Conservation (phyloP, 768 basidiomycete species). For the Gloeophyllum trabeum region DNA sequence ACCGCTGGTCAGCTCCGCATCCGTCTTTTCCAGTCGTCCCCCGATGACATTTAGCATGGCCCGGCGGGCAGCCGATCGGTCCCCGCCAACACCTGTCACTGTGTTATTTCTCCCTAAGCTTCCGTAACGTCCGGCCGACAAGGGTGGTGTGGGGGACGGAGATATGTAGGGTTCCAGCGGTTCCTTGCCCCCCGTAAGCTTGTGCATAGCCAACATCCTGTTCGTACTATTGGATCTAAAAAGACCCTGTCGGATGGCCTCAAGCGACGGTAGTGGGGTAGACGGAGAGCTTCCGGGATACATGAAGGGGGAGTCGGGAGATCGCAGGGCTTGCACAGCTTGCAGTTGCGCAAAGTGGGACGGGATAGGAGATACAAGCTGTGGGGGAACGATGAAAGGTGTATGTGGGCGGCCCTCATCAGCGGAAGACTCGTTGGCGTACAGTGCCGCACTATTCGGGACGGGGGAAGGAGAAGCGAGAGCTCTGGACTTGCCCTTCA, state of each 20-base stretch:
- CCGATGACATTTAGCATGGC: conserved; percentile 64
- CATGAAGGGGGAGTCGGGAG: conserved; percentile 42
- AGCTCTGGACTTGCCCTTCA: conserved; percentile 44
- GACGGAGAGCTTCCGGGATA: conserved; percentile 60
- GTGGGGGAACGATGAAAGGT: conserved; percentile 15
- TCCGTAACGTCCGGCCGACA: too few species aligned
- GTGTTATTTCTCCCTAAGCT: conserved; percentile 67
- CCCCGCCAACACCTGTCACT: too few species aligned
- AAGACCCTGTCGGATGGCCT: conserved; percentile 70
- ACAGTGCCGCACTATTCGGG: too few species aligned
- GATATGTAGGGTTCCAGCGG: not conserved
- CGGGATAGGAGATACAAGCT: conserved; percentile 43
- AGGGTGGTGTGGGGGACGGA: conserved; percentile 5
- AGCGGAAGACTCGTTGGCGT: conserved; percentile 62
- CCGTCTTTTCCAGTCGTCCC: conserved; percentile 43
- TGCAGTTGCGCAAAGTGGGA: conserved; percentile 31
- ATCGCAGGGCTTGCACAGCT: conserved; percentile 10
- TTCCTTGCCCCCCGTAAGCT: conserved; percentile 47
- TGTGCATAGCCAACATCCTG: conserved; percentile 75
- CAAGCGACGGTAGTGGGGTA: conserved; percentile 66
- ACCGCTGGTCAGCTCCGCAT: conserved; percentile 48
- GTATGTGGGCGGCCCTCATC: conserved; percentile 26
- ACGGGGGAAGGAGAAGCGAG: conserved; percentile 29
- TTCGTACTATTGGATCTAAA: conserved; percentile 86
- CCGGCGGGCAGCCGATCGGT: conserved; percentile 71